Percentiles rank a stretch among this genome's conserved stretches.
These are phyloP conservation scores for Trametes polyzona DNA, from an alignment of 1,284 basidiomycete species.

Conservation along the genomic window DNA sequence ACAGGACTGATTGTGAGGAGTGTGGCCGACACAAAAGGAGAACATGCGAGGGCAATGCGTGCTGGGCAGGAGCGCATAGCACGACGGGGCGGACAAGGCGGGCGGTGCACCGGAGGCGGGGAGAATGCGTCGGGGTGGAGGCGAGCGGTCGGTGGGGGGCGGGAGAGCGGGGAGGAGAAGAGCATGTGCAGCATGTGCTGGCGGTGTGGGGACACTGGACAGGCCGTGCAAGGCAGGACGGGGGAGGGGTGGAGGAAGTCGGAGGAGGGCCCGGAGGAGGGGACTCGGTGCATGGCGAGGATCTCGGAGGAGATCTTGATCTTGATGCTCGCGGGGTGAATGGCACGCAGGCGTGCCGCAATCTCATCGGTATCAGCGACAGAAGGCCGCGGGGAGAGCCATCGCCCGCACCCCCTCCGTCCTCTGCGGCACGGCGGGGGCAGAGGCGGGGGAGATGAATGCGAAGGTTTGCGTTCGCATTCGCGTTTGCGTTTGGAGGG, in stretches of 20 bases:
- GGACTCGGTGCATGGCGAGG: no score
- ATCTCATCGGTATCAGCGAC: conserved; percentile 8
- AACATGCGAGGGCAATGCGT: neutral
- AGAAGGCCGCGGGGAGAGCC: no score
- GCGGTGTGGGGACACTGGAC: neutral
- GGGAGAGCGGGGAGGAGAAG: neutral
- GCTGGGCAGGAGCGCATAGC: neutral
- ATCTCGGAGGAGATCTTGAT: conserved; percentile 6
- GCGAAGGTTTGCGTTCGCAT: no score
- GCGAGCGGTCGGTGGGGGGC: neutral
- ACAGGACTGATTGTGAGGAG: neutral
- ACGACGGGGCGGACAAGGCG: neutral
- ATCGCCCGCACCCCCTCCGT: neutral
- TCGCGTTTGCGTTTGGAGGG: no score
- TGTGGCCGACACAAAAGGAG: neutral
- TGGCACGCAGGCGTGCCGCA: neutral
- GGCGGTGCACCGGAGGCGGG: neutral
- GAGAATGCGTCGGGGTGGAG: neutral
- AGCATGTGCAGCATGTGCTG: no score
- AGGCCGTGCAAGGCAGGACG: neutral
- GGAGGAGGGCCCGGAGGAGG: neutral
- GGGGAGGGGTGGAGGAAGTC: neutral
- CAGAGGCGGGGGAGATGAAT: neutral
- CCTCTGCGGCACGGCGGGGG: neutral
- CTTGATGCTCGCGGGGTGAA: conserved; percentile 1